Evolutionary conservation across 163 green algal species (phyloP).

Genomic region (Chloromonas sp.): DNA sequence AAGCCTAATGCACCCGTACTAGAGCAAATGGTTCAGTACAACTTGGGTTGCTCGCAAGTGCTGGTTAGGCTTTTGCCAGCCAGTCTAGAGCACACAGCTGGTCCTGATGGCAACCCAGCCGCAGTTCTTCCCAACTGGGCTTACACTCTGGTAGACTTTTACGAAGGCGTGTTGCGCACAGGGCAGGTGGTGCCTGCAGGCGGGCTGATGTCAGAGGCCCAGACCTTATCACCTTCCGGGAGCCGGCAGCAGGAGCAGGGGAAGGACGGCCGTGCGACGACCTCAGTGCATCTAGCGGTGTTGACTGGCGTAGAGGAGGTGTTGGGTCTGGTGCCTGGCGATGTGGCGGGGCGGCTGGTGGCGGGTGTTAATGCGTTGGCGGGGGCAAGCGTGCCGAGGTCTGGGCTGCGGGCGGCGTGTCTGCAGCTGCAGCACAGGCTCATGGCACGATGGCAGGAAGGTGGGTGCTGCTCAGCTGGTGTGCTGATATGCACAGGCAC

Average conservation of each 20-base stretch:
- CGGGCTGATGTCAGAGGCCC: not conserved
- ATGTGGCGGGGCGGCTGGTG: conserved; percentile 16
- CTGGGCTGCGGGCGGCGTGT: conserved; percentile 10
- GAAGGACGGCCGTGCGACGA: not conserved
- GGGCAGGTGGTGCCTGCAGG: not conserved
- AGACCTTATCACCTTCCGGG: not conserved
- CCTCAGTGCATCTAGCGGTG: conserved; percentile 10
- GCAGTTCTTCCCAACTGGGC: no score
- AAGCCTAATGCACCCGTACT: not conserved
- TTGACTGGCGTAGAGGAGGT: conserved; percentile 13
- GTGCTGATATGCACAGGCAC: no score
- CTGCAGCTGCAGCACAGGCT: conserved; percentile 24
- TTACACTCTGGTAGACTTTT: not conserved
- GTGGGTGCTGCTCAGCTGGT: not conserved
- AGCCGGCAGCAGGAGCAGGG: not conserved
- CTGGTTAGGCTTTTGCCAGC: not conserved
- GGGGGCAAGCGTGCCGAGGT: conserved; percentile 8
- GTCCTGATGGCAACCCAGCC: no score
- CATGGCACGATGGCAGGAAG: conserved; percentile 3
- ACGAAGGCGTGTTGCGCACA: not conserved
- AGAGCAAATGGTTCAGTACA: not conserved
- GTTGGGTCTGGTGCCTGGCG: not conserved
- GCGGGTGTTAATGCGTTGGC: conserved; percentile 12
- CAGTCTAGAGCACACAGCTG: not conserved
- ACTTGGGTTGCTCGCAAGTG: not conserved